Evolutionary conservation across 257 asterid genomes (phyloP).

Genomic region (Solanum piurae): DNA sequence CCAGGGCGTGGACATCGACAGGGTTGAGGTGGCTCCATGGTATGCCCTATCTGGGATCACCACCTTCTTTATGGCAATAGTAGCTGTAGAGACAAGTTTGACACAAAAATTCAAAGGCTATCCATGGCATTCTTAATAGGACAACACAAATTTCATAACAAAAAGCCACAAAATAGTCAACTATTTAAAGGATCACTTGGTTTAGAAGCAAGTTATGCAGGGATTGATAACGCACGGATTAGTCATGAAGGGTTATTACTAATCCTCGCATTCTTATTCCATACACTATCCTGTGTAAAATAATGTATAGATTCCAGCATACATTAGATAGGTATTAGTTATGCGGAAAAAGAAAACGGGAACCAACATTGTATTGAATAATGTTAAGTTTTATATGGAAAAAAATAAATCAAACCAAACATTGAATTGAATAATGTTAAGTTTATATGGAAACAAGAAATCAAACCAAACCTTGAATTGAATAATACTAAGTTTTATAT

Average conservation of each 20-base stretch:
- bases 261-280: neutral
- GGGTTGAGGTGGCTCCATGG: constrained; percentile 34
- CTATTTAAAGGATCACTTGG: neutral
- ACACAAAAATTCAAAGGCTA: constrained; percentile 11
- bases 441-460: neutral
- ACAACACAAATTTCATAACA: neutral
- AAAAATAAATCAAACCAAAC: neutral
- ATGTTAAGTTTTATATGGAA: neutral
- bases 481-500: neutral
- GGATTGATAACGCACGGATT: neutral
- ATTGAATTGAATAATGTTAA: neutral
- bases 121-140: neutral
- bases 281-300: neutral
- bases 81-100: constrained; percentile 19
- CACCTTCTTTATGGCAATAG: neutral
- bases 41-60: constrained; percentile 28
- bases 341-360: neutral
- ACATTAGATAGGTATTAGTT: neutral
- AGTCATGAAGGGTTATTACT: neutral
- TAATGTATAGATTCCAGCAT: neutral
- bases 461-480: neutral
- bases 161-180: neutral
- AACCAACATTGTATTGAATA: neutral
- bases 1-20: constrained; percentile 5
- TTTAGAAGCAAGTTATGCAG: neutral